Evolutionary conservation across 129 eudicot species (phyloP).

Genomic region (Escallonia herrerae): DNA sequence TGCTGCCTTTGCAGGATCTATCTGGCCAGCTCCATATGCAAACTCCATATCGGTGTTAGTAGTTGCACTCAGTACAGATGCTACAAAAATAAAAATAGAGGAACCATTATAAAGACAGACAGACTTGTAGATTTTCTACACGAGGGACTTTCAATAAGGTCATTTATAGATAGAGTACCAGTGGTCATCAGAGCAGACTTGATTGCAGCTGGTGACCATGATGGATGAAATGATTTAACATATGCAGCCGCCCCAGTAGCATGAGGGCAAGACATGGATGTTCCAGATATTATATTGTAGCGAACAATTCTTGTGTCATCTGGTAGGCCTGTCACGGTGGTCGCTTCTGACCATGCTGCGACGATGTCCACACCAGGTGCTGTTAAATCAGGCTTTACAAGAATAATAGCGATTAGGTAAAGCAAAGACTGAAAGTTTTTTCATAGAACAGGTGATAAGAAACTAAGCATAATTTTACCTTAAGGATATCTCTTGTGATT

Average conservation of each 20-base stretch:
- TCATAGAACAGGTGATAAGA: no score
- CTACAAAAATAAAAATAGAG: conserved; percentile 1
- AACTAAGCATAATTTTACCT: conserved; percentile 12
- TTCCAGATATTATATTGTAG: conserved; percentile 12
- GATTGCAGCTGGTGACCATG: conserved; percentile 21
- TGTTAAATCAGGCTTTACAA: conserved; percentile 17
- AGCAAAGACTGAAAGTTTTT: not conserved
- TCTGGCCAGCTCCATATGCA: conserved; percentile 31
- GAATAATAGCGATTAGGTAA: not conserved
- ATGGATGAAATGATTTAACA: conserved; percentile 17
- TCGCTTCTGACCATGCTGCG: conserved; percentile 15
- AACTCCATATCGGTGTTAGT: conserved; percentile 23
- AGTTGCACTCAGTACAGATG: conserved; percentile 1
- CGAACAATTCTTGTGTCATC: conserved; percentile 12
- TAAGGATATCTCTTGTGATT: conserved; percentile 22
- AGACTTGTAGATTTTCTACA: not conserved
- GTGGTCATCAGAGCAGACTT: conserved; percentile 32
- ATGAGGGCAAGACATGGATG: conserved; percentile 30
- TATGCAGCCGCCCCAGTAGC: conserved; percentile 15
- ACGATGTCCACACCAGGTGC: conserved; percentile 21
- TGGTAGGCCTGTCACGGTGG: conserved; percentile 1
- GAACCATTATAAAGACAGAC: no score
- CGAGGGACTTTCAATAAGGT: no score
- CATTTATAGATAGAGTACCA: not conserved
- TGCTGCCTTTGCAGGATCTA: conserved; percentile 21